A percentile compares a stretch with the other conserved stretches of the same genome.
Conservation (phyloP, 169 alveolate species). For the Cryptosporidium felis region DNA sequence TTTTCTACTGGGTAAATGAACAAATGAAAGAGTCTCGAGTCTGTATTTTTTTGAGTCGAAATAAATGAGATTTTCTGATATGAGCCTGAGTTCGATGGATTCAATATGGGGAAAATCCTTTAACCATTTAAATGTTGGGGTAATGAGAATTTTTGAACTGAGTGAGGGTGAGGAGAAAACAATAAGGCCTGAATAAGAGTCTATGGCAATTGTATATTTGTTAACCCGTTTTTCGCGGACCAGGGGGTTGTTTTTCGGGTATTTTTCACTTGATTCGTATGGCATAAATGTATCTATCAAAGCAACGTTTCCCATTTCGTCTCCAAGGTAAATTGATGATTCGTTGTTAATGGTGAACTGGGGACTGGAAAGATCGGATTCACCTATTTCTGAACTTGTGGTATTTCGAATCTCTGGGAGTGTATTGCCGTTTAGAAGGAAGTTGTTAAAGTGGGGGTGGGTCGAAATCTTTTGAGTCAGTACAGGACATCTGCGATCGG, state of each 20-base stretch:
- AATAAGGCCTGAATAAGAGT: conserved; percentile 13
- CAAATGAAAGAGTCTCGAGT: not conserved
- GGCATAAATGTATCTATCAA: not conserved
- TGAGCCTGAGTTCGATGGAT: not conserved
- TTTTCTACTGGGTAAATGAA: not conserved
- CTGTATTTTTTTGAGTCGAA: not conserved
- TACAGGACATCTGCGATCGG: conserved; percentile 3
- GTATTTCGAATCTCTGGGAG: no score
- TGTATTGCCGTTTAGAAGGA: no score
- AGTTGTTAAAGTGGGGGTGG: no score
- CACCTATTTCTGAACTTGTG: no score
- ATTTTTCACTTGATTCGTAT: not conserved
- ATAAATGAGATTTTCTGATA: not conserved
- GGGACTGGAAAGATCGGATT: not conserved
- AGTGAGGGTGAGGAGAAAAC: not conserved
- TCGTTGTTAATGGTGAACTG: not conserved
- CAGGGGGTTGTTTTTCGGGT: not conserved
- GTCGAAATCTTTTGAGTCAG: not conserved
- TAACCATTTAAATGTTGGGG: not conserved
- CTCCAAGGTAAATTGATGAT: not conserved
- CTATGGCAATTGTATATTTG: not conserved
- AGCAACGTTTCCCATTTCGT: not conserved
- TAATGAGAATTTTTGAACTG: not conserved
- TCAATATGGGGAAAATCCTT: conserved; percentile 12
- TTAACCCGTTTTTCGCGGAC: not conserved